Evolutionary conservation across 2,329 filamentous ascomycete species (phyloP).

Genomic region (Ophioceras dolichostomum): DNA sequence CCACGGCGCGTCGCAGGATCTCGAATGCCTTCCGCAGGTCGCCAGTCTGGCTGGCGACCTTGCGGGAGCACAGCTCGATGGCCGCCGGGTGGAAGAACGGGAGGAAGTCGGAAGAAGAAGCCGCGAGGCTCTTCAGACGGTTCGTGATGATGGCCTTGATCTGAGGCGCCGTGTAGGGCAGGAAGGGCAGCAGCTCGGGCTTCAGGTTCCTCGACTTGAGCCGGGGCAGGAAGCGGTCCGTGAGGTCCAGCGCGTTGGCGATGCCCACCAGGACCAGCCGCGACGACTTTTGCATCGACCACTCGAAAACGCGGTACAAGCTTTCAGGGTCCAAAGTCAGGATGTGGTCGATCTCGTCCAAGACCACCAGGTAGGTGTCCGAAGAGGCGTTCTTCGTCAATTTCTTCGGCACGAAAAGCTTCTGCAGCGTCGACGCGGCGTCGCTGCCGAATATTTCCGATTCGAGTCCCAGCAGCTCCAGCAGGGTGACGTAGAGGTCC

Average conservation of each 20-base stretch:
- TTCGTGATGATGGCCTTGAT: conserved; percentile 79
- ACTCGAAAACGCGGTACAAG: conserved; percentile 90
- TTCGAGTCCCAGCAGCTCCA: conserved; percentile 43
- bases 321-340: conserved; percentile 80
- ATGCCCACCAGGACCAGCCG: conserved; percentile 80
- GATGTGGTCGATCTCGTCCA: conserved; percentile 94
- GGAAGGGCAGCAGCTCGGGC: conserved; percentile 78
- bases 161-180: conserved; percentile 81
- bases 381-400: conserved; percentile 40
- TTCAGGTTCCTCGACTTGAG: conserved; percentile 88
- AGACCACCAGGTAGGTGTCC: conserved; percentile 64
- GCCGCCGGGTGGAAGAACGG: conserved; percentile 91
- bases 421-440: conserved; percentile 45
- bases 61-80: conserved; percentile 87
- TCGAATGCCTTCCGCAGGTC: conserved; percentile 94
- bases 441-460: background rate
- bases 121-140: conserved; percentile 59
- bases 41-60: conserved; percentile 86
- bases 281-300: conserved; percentile 75
- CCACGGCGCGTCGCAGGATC: conserved; percentile 79
- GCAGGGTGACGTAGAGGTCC: conserved; percentile 71
- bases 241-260: conserved; percentile 90
- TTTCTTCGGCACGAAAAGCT: conserved; percentile 55
- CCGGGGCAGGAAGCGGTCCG: conserved; percentile 85
- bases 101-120: conserved; percentile 42